Conservation (phyloP, 73 alveolate genomes). For the Paramecium bursaria region DNA sequence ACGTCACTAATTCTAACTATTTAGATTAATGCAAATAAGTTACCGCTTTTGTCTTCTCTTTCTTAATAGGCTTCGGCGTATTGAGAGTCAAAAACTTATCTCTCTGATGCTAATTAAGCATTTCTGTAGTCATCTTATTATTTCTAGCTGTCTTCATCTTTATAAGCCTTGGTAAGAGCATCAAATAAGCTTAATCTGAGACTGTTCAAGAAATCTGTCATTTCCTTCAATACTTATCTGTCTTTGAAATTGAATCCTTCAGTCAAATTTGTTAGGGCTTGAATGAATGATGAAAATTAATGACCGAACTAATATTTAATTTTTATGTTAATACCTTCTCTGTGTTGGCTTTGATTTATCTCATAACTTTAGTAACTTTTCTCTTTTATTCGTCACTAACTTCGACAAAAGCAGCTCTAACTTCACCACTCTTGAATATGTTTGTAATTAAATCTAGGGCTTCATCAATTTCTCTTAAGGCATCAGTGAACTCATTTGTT, state of each 20-base stretch:
- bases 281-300: conserved; percentile 38
- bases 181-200: conserved; percentile 36
- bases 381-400: conserved; percentile 30
- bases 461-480: conserved; percentile 55
- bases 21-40: not conserved
- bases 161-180: conserved; percentile 53
- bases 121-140: conserved; percentile 37
- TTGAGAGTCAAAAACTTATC: conserved; percentile 29
- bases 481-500: conserved; percentile 55
- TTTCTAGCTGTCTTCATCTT: conserved; percentile 47
- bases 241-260: conserved; percentile 57
- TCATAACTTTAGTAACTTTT: conserved; percentile 31
- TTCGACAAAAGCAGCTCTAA: conserved; percentile 57
- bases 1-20: conserved; percentile 52
- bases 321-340: too few species aligned
- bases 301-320: too few species aligned
- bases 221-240: conserved; percentile 57
- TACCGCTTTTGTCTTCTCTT: conserved; percentile 60
- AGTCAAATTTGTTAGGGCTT: conserved; percentile 41
- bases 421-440: conserved; percentile 48
- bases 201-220: conserved; percentile 51
- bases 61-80: conserved; percentile 53
- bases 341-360: conserved; percentile 49
- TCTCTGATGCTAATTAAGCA: conserved; percentile 14
- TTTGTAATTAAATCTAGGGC: conserved; percentile 33